These are phyloP conservation scores for Sphaerulina vaccinii DNA, from an alignment of 2,329 filamentous ascomycete genomes.

Conservation along the genomic window DNA sequence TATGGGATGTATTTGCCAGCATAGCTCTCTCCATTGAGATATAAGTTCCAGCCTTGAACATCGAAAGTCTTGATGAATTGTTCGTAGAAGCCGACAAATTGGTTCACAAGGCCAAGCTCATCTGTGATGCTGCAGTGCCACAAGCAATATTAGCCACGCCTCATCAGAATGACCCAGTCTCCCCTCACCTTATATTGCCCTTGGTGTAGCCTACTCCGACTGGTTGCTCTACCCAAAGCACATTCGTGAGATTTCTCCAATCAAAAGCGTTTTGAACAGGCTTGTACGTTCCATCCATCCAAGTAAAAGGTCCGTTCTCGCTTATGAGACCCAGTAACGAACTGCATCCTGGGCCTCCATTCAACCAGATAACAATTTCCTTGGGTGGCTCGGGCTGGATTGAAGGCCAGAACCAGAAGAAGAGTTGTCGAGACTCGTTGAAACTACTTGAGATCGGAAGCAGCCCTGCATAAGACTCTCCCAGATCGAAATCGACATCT, in stretches of 20 bases:
- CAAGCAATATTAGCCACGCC: no score
- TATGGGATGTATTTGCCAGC: no score
- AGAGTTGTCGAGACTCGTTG: conserved; percentile 38
- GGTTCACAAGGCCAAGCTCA: no score
- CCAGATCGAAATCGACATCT: conserved; percentile 37
- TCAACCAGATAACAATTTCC: conserved; percentile 39
- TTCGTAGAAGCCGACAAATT: conserved; percentile 37
- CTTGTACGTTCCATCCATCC: conserved; percentile 43
- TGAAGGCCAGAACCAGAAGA: conserved; percentile 52
- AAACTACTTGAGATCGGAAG: conserved; percentile 33
- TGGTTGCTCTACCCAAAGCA: conserved; percentile 63
- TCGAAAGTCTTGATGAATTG: conserved; percentile 53
- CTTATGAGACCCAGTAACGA: conserved; percentile 26
- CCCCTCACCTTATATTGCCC: no score
- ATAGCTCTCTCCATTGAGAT: conserved; percentile 33
- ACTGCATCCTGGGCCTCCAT: conserved; percentile 33
- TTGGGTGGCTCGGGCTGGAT: conserved; percentile 45
- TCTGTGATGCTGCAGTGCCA: no score
- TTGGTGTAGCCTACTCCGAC: conserved; percentile 45
- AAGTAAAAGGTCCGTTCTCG: conserved; percentile 39
- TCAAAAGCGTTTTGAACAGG: conserved; percentile 47
- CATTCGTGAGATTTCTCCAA: conserved; percentile 67
- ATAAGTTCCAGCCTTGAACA: conserved; percentile 51
- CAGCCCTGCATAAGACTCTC: conserved; percentile 37
- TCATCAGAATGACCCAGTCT: no score